Evolutionary conservation across 371 early-diverging fungal genomes (phyloP), one percentile per base, ranked within the genome.

Genomic region (Lichtheimia ornata): DNA sequence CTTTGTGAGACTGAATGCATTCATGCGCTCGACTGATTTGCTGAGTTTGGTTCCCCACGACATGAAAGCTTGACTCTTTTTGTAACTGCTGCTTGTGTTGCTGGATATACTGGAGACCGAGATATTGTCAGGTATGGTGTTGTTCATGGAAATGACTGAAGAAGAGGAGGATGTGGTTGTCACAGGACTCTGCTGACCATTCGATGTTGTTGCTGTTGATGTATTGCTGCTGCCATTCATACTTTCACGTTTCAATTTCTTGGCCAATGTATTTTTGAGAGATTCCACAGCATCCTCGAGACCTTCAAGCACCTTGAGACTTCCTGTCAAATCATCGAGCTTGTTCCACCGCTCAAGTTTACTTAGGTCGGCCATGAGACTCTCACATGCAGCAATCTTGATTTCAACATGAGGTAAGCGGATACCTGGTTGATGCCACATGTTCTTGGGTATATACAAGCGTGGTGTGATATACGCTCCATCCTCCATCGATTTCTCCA

Each of bases 381-480:
- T 62, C 52, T 84, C 79, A 62, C 83, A 84, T 2, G 84, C 83
- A 3, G 77, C 70, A 7, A 77, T 60, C 69, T 87, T 87, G 57
- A 77, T 60, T 51, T 87, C 87, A 42, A 84, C 63, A 4, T 81
- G 80, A 4, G 77, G 66, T 27, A 84, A 63, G 41, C 77, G 75
- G 5, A 82, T 76, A 50, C 74, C 79, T 5, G 78, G 66, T 62
- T 84, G 85, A 62, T 69, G 71, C 87, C 87, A 87, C 56, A 87
- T 58, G 49, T 77, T 78, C 61, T 79, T 75, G 58, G 87, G 87
- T 61, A 87, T 77, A 72, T 76, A 81, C n/a, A 87, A 65, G 18
- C 70, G 65, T 27, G 70, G 73, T 20, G 87, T 85, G 13, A 87
- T 58, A 64, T 76, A 71, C 15, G 80, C 83, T 7, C 87, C 85